Evolutionary conservation across 2,329 filamentous ascomycete species (phyloP).

Genomic region (Dothideomycetes sp.): DNA sequence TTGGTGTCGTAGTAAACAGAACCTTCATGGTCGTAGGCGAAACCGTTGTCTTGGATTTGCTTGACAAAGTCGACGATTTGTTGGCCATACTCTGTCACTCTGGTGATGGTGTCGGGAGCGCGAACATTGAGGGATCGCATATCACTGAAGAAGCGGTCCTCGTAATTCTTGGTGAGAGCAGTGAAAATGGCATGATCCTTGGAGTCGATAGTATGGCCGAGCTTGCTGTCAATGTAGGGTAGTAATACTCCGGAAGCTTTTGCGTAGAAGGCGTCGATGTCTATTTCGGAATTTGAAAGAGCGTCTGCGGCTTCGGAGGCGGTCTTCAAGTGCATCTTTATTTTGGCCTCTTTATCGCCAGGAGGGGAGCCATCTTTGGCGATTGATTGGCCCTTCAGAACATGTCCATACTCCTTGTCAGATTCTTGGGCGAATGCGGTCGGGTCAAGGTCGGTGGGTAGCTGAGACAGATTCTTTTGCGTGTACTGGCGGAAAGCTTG

Average conservation of each 20-base stretch:
- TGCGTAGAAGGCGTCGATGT: constrained; percentile 38
- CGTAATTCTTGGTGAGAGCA: constrained; percentile 73
- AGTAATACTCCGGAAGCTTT: constrained; percentile 59
- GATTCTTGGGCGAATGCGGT: constrained; percentile 34
- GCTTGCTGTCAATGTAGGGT: constrained; percentile 63
- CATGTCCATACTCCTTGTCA: constrained; percentile 40
- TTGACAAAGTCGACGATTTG: constrained; percentile 81
- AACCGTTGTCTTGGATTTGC: constrained; percentile 72
- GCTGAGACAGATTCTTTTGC: constrained; percentile 55
- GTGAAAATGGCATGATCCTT: constrained; percentile 70
- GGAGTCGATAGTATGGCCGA: constrained; percentile 46
- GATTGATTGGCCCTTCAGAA: constrained; percentile 45
- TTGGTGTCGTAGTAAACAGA: constrained; percentile 92
- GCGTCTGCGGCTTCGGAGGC: constrained; percentile 42
- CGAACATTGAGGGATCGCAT: constrained; percentile 80
- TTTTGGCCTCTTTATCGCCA: constrained; percentile 71
- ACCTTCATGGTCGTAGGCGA: constrained; percentile 59
- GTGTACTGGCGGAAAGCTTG: constrained; percentile 46
- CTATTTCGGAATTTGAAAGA: constrained; percentile 23
- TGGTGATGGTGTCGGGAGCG: constrained; percentile 67
- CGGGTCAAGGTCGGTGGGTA: constrained; percentile 33
- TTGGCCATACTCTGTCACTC: constrained; percentile 85
- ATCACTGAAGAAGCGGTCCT: constrained; percentile 77
- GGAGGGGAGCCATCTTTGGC: constrained; percentile 41
- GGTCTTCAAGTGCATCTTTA: constrained; percentile 77